Evolutionary conservation across 257 asterid genomes (phyloP).

Genomic region (Solanum pennellii): DNA sequence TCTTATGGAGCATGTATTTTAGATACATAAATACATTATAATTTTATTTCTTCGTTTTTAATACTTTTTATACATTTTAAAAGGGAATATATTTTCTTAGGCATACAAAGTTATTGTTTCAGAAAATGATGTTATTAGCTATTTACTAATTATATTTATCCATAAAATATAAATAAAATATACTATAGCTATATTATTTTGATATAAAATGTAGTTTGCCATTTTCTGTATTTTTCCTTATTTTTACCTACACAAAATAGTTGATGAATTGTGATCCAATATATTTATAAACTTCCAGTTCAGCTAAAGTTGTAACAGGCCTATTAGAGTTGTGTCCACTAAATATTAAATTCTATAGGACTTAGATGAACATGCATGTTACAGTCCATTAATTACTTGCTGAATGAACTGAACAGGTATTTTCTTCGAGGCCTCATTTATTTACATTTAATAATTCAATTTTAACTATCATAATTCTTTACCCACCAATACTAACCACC

Average conservation of each 20-base stretch:
- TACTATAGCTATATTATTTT: no score
- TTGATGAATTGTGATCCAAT: background rate
- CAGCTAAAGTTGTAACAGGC: background rate
- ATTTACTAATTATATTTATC: background rate
- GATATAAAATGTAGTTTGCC: no score
- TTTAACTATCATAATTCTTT: no score
- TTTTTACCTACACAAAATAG: background rate
- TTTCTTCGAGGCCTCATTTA: background rate
- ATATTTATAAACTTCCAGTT: background rate
- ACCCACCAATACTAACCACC: background rate
- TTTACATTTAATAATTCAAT: background rate
- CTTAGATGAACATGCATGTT: background rate
- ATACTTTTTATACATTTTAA: no score
- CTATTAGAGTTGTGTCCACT: background rate
- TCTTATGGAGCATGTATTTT: no score
- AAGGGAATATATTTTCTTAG: no score
- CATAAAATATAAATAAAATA: background rate
- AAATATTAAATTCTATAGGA: background rate
- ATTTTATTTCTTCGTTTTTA: no score
- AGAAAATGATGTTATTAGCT: background rate
- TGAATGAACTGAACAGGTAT: background rate
- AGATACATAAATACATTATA: no score
- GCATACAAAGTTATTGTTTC: no score
- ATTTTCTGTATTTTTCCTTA: no score
- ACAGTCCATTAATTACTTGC: background rate